A percentile compares a stretch with the other conserved stretches of the same genome.
These are phyloP conservation scores for Globisporangium barbulae DNA, from an alignment of 352 stramenopile species.

Conservation along the genomic window DNA sequence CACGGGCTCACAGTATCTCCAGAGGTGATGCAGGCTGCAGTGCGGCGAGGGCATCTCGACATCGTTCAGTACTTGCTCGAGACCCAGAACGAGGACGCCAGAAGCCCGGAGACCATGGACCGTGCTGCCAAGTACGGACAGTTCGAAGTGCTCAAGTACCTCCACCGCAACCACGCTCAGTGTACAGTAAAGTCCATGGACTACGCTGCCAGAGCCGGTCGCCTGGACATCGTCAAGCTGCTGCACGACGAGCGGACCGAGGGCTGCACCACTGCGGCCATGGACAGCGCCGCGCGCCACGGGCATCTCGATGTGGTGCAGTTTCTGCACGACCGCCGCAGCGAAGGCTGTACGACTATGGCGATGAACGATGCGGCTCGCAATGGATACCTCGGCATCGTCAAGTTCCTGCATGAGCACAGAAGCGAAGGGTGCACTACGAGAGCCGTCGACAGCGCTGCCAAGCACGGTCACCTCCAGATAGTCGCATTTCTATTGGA, in stretches of 20 bases:
- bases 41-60: not conserved
- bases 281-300: not conserved
- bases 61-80: slow-evolving; percentile 8
- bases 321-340: not conserved
- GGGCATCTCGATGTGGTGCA: not conserved
- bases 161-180: not conserved
- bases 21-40: not conserved
- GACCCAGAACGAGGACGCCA: not conserved
- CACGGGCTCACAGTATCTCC: not conserved
- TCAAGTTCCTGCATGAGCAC: not conserved
- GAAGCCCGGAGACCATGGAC: not conserved
- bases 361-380: not conserved
- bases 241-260: slow-evolving; percentile 1
- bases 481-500: not conserved
- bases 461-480: not conserved
- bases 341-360: not conserved
- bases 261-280: not conserved
- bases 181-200: not conserved
- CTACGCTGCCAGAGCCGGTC: not conserved
- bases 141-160: slow-evolving; percentile 5
- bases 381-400: not conserved
- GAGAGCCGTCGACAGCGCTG: slow-evolving; percentile 1
- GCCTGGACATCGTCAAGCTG: slow-evolving; percentile 1
- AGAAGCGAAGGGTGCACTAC: not conserved
- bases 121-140: slow-evolving; percentile 1